Percentiles rank a stretch among this genome's conserved stretches.
phyloP scores from a whole-genome alignment of 1,284 basidiomycete genomes.

The Cutaneotrichosporon dermatis region DNA sequence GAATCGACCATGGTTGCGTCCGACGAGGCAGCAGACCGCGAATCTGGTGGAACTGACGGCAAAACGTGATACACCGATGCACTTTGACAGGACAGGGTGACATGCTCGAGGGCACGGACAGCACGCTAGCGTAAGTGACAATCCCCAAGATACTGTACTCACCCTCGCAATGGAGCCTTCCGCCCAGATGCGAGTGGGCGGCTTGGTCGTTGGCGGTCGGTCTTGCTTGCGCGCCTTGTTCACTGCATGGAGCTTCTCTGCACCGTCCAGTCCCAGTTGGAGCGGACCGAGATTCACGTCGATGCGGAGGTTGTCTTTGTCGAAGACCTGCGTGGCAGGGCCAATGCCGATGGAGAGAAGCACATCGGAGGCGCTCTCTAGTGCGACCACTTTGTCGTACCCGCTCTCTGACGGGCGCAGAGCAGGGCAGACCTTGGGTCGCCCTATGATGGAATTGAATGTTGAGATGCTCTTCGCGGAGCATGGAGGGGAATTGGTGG shows the following conservation, averaged over 20 bases:
- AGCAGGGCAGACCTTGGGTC: neutral
- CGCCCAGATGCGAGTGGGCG: constrained; percentile 2
- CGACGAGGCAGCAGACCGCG: neutral
- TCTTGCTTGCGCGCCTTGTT: constrained; percentile 10
- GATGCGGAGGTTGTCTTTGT: constrained; percentile 36
- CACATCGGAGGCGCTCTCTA: constrained; percentile 24
- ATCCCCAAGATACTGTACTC: neutral
- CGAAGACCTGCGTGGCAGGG: constrained; percentile 31
- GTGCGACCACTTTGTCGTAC: constrained; percentile 22
- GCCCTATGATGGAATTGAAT: neutral
- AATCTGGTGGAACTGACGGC: constrained; percentile 3
- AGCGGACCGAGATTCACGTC: constrained; percentile 27
- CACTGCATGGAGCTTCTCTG: constrained; percentile 25
- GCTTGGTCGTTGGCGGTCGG: neutral
- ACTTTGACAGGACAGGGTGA: constrained; percentile 24
- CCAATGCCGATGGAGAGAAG: constrained; percentile 34
- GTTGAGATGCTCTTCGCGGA: neutral
- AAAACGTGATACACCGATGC: constrained; percentile 21
- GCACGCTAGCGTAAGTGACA: constrained; percentile 21
- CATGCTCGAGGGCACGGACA: constrained; percentile 35
- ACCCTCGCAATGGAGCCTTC: constrained; percentile 20
- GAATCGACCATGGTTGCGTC: neutral
- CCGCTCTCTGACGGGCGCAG: constrained; percentile 1
- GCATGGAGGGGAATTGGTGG: neutral
- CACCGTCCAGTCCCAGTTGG: constrained; percentile 22